Evolutionary conservation across 768 basidiomycete genomes (phyloP), one percentile per base, ranked within the genome.

Genomic region (Panellus pusillus): DNA sequence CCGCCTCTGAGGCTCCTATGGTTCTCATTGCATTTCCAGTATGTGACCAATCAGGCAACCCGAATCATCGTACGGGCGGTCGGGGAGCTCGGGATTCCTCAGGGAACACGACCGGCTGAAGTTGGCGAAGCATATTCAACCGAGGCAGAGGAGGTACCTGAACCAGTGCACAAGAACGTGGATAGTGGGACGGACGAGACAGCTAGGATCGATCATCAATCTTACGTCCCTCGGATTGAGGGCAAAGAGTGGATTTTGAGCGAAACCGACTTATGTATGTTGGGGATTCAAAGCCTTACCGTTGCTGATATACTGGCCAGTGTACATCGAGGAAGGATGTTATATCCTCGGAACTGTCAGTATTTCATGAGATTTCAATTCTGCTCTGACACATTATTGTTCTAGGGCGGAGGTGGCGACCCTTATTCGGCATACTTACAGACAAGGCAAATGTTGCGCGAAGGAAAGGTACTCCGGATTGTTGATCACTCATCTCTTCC

Each of bases 241-340:
- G 66, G 66, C 9, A 59, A 72, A 7, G 72, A 74, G 56, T 81
- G 78, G 79, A 61, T 71, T 35, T 45, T 81, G 6, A 73, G 73
- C 13, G 78, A 80, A 60, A 66, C 71, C 2, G 78, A 80, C 57
- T 63, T 79, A 19, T 65, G 71, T 72, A 42, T 38, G 68, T 54
- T 40, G 7, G 14, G 35, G 18, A n/a, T 14, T 12, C 29, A 5
- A 9, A 14, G 32, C 17, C 1, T 36, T 44, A 19, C 44, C 20
- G n/a, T 39, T 39, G 20, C 32, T 31, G 9, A 41, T n/a, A 6
- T 37, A 7, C 20, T 35, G 18, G 17, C 1, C 50, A 72, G 80
- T 81, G 50, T 86, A 81, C 72, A 79, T 87, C 42, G 76, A 81
- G 20, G 80, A 82, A 48, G 85, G 85, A 28, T 84, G 83, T 47